These are phyloP conservation scores for Xerocomus tenax DNA, from an alignment of 1,284 basidiomycete genomes.

Conservation along the genomic window DNA sequence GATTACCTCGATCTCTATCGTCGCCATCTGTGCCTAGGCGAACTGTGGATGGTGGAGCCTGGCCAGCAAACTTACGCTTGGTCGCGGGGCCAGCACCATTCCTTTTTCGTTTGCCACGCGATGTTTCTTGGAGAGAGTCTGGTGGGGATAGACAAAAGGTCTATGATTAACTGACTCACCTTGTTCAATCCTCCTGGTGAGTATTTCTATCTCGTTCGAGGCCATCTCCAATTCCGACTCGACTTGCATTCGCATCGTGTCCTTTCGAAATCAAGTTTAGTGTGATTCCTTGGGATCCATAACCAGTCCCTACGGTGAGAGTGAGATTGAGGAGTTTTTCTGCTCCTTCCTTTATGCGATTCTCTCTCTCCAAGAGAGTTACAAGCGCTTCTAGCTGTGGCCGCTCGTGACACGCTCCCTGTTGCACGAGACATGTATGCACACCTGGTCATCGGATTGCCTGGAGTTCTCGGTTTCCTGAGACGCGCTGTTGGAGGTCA, in stretches of 20 bases:
- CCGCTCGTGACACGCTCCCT: conserved; percentile 4
- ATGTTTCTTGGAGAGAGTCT: conserved; percentile 30
- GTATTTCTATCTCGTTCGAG: conserved; percentile 58
- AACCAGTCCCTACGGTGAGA: conserved; percentile 41
- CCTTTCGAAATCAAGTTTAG: conserved; percentile 35
- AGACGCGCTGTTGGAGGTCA: conserved; percentile 21
- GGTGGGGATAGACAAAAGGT: not conserved
- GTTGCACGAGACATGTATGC: conserved; percentile 5
- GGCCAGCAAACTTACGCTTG: conserved; percentile 37
- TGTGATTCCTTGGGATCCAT: not conserved
- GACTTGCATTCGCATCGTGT: conserved; percentile 60
- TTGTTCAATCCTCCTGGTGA: conserved; percentile 54
- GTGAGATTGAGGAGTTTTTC: conserved; percentile 70
- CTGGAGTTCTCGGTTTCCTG: conserved; percentile 22
- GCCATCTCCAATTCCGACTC: conserved; percentile 71
- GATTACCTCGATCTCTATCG: conserved; percentile 31
- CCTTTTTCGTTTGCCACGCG: conserved; percentile 35
- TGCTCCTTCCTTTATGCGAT: conserved; percentile 77
- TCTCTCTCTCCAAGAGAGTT: conserved; percentile 60
- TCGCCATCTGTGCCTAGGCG: conserved; percentile 32
- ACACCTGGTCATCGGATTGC: conserved; percentile 29
- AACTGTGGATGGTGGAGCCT: conserved; percentile 23
- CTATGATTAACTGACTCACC: conserved; percentile 32
- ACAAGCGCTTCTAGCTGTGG: conserved; percentile 62
- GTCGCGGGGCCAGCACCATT: conserved; percentile 25